These are phyloP conservation scores for Hypoxylon lienhwacheense DNA, from an alignment of 495 filamentous ascomycete species.

Conservation along the genomic window DNA sequence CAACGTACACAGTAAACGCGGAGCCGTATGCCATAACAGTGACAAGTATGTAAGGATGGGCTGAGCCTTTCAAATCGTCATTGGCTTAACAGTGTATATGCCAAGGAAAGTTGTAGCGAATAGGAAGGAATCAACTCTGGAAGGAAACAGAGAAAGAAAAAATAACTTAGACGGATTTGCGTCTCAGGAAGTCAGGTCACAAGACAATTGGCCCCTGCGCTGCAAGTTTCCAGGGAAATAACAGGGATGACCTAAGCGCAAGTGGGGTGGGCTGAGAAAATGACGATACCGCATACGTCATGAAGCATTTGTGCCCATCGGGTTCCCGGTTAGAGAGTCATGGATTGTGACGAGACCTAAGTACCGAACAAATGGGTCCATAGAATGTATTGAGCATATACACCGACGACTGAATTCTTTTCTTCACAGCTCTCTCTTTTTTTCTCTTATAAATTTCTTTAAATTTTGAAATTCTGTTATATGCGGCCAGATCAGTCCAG, in stretches of 20 bases:
- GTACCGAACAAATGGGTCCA: constrained; percentile 1
- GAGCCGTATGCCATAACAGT: constrained; percentile 10
- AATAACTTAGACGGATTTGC: constrained; percentile 8
- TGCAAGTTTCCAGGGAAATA: constrained; percentile 18
- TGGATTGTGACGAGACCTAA: constrained; percentile 10
- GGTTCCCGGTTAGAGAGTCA: constrained; percentile 31
- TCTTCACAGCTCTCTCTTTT: too few relatives aligned
- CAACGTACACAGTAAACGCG: too few relatives aligned
- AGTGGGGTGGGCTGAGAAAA: constrained; percentile 29
- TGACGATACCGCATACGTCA: constrained; percentile 35
- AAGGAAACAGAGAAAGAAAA: not conserved
- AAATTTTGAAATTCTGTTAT: too few relatives aligned
- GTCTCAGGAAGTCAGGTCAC: constrained; percentile 18
- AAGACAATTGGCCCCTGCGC: constrained; percentile 26
- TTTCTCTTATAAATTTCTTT: too few relatives aligned
- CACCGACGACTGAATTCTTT: too few relatives aligned
- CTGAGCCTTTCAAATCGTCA: constrained; percentile 11
- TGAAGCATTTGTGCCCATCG: constrained; percentile 18
- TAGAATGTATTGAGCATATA: constrained; percentile 5
- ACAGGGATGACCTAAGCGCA: constrained; percentile 1
- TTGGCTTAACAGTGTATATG: constrained; percentile 19
- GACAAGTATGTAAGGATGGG: not conserved
- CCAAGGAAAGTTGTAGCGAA: constrained; percentile 18
- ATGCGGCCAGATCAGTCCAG: constrained; percentile 10
- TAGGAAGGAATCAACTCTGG: constrained; percentile 1